These are phyloP conservation scores for Phytophthora nicotianae DNA, from an alignment of 352 stramenopile genomes.

Conservation along the genomic window DNA sequence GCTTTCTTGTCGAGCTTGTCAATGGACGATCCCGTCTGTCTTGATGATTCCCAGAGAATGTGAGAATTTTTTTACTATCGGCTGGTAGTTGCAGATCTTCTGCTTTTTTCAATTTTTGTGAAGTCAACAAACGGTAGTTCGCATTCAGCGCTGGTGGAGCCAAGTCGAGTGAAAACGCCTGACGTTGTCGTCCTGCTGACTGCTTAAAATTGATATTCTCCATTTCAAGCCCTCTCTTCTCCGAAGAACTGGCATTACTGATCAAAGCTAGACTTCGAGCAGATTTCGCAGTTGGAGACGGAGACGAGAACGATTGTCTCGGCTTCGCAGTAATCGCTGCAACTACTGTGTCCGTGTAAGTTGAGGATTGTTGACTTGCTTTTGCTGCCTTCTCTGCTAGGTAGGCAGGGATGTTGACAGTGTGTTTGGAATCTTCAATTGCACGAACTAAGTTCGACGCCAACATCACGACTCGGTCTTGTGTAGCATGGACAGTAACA, in stretches of 20 bases:
- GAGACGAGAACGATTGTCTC: background rate
- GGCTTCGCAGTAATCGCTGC: constrained; percentile 26
- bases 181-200: constrained; percentile 32
- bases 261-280: constrained; percentile 5
- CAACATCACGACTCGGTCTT: constrained; percentile 53
- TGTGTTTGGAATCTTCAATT: constrained; percentile 50
- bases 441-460: constrained; percentile 44
- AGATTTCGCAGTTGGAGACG: constrained; percentile 4
- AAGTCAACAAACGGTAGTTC: constrained; percentile 27
- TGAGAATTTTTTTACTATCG: constrained; percentile 4
- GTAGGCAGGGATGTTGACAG: constrained; percentile 42
- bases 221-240: constrained; percentile 1
- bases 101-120: constrained; percentile 20
- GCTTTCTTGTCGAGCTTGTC: constrained; percentile 14
- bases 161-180: constrained; percentile 19
- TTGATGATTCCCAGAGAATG: background rate
- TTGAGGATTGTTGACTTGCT: constrained; percentile 36
- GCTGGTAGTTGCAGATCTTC: constrained; percentile 6
- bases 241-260: constrained; percentile 4
- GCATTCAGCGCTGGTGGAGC: constrained; percentile 24
- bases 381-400: constrained; percentile 41
- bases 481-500: constrained; percentile 41
- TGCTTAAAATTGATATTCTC: constrained; percentile 10
- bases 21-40: constrained; percentile 7
- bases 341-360: constrained; percentile 40